phyloP scores from a whole-genome alignment of 371 early-diverging fungal species.

The Circinella minor region DNA sequence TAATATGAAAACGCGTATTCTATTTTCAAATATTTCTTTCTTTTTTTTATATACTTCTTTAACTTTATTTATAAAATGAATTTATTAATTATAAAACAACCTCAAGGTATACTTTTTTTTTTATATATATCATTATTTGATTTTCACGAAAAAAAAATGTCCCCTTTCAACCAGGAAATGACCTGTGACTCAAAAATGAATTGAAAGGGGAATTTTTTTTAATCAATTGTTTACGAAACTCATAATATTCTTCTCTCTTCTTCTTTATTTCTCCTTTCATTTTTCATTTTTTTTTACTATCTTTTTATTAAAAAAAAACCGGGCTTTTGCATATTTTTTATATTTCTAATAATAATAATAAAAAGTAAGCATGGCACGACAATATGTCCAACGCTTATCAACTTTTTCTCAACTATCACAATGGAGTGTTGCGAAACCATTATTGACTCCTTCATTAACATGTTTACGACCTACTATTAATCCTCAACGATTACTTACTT shows the following conservation, averaged over 20 bases:
- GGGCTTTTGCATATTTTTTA: too few relatives aligned
- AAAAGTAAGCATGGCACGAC: conserved; percentile 23
- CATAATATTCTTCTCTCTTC: background rate
- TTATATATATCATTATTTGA: background rate
- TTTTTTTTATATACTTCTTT: background rate
- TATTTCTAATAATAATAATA: too few relatives aligned
- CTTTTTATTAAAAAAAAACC: too few relatives aligned
- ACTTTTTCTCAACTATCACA: conserved; percentile 24
- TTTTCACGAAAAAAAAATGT: background rate
- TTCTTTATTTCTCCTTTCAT: background rate
- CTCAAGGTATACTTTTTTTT: conserved; percentile 1
- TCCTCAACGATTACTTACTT: conserved; percentile 23
- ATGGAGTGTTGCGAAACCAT: conserved; percentile 15
- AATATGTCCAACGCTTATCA: conserved; percentile 29
- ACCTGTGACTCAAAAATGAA: conserved; percentile 1
- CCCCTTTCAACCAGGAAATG: too few relatives aligned
- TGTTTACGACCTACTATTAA: conserved; percentile 24
- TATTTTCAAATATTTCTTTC: background rate
- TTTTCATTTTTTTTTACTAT: background rate
- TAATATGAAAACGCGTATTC: background rate
- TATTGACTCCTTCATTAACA: conserved; percentile 18
- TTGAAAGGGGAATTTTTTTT: background rate
- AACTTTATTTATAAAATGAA: background rate
- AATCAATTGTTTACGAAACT: too few relatives aligned
- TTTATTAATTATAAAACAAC: background rate